Evolutionary conservation across 2,329 filamentous ascomycete species (phyloP), one percentile per base, ranked within the genome.

Genomic region (Dactylellina drechsleri): DNA sequence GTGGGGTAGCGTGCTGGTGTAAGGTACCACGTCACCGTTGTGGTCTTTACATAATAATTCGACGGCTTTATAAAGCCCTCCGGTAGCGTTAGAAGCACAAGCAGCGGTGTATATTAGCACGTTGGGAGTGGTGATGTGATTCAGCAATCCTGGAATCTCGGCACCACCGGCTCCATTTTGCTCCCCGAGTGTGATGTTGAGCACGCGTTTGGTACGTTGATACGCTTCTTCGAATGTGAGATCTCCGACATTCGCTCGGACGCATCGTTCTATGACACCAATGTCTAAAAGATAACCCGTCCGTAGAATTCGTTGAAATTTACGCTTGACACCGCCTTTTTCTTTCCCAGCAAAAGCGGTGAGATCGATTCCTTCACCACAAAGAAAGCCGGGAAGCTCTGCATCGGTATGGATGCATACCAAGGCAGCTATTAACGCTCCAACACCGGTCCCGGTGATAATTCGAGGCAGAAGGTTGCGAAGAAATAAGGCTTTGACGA

Each of bases 151-250:
- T 1, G 93, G 93, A 0, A 94, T 88, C 40, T 92, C 92, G 13
- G 88, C 89, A 76, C 89, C 88, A 4, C 88, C 88, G 20, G 88
- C 89, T 0, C 91, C 92, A 6, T 75, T 71, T 54, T 71, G 66
- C 31, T 70, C 72, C 0, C 91, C 91, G 20, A 97, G 90, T 0
- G 93, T 97, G 77, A 98, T 97, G 81, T 97, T 97, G 78, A 98
- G 84, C 2, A 96, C 89, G 59, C 92, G 86, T 80, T 95, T 95
- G 45, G 92, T 97, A 76, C 89, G 88, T 60, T 89, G 87, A 80
- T 93, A 97, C 0, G 94, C 94, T 83, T 97, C 94, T 81, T 96
- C 92, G 80, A 98, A 98, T 0, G 93, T 97, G 76, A 96, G 81
- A 79, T 97, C 91, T 8, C 93, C 93, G 13, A 97, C 89, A 78